phyloP scores from a whole-genome alignment of 345 rosid species.

The Melastoma malabathricum region DNA sequence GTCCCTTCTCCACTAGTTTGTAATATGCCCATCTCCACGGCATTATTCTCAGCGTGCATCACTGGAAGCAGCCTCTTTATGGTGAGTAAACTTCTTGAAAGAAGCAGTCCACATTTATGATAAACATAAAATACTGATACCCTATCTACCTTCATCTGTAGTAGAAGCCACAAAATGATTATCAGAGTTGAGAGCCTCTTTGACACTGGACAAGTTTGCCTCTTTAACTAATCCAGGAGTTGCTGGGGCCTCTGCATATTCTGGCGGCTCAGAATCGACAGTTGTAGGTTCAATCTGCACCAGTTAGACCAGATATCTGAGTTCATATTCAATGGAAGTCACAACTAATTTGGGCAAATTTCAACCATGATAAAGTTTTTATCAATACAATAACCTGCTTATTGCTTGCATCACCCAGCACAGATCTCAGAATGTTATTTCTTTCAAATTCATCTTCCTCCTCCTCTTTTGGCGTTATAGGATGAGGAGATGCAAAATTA shows the following conservation, averaged over 20 bases:
- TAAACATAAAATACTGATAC: too few relatives aligned
- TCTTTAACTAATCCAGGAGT: constrained; percentile 84
- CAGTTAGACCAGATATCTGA: constrained; percentile 1
- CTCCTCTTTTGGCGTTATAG: neutral
- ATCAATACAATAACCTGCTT: too few relatives aligned
- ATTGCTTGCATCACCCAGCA: too few relatives aligned
- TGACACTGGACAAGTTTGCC: constrained; percentile 47
- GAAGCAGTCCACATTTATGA: too few relatives aligned
- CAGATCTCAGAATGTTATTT: neutral
- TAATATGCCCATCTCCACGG: constrained; percentile 15
- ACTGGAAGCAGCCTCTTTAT: constrained; percentile 1
- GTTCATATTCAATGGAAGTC: too few relatives aligned
- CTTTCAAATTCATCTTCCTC: neutral
- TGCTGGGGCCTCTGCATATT: constrained; percentile 78
- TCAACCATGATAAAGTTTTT: too few relatives aligned
- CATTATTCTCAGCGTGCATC: constrained; percentile 22
- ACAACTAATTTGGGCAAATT: too few relatives aligned
- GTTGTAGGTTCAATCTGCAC: constrained; percentile 35
- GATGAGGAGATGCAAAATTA: too few relatives aligned
- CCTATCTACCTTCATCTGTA: constrained; percentile 14
- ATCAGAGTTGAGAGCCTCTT: constrained; percentile 50
- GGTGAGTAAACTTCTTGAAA: too few relatives aligned
- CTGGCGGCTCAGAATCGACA: constrained; percentile 34
- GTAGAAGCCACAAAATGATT: constrained; percentile 31
- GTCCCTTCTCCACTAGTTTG: constrained; percentile 11